phyloP scores from a whole-genome alignment of 2,329 filamentous ascomycete genomes.

The Fusarium pininemorale region DNA sequence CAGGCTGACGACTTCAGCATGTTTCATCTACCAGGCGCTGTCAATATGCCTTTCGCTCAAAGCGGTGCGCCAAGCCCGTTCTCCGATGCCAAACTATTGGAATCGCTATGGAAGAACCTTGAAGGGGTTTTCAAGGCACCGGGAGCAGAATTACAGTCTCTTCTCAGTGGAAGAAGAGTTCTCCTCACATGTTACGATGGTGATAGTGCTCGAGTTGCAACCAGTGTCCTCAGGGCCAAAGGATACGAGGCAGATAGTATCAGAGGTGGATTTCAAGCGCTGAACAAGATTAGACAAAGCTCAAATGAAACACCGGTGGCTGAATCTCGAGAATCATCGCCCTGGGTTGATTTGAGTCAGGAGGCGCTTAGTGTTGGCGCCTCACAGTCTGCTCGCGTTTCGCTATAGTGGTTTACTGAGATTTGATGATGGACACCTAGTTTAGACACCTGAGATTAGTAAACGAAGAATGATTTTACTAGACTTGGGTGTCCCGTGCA shows the following conservation, averaged over 20 bases:
- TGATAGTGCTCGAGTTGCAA: slow-evolving; percentile 62
- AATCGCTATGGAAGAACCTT: slow-evolving; percentile 57
- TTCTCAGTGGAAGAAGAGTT: slow-evolving; percentile 48
- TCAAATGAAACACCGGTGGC: not conserved
- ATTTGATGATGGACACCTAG: not conserved
- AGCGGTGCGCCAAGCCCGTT: slow-evolving; percentile 55
- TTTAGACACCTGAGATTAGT: not conserved
- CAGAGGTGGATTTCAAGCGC: slow-evolving; percentile 59
- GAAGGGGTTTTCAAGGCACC: slow-evolving; percentile 53
- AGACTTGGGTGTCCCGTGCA: not conserved
- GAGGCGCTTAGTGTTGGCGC: not conserved
- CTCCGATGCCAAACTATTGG: slow-evolving; percentile 53
- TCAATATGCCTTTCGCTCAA: slow-evolving; percentile 56
- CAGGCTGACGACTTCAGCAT: slow-evolving; percentile 52
- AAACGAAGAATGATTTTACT: not conserved
- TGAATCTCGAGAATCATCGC: not conserved
- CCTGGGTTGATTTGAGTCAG: slow-evolving; percentile 13
- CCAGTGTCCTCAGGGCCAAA: slow-evolving; percentile 62
- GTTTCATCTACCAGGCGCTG: slow-evolving; percentile 55
- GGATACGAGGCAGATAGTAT: slow-evolving; percentile 58
- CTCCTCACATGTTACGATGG: slow-evolving; percentile 64
- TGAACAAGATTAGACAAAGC: slow-evolving; percentile 22
- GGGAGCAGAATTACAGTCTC: slow-evolving; percentile 19
- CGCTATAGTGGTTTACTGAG: not conserved
- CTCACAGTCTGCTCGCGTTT: slow-evolving; percentile 10